Evolutionary conservation across 2,329 filamentous ascomycete genomes (phyloP).

Genomic region (Fusarium hostae): DNA sequence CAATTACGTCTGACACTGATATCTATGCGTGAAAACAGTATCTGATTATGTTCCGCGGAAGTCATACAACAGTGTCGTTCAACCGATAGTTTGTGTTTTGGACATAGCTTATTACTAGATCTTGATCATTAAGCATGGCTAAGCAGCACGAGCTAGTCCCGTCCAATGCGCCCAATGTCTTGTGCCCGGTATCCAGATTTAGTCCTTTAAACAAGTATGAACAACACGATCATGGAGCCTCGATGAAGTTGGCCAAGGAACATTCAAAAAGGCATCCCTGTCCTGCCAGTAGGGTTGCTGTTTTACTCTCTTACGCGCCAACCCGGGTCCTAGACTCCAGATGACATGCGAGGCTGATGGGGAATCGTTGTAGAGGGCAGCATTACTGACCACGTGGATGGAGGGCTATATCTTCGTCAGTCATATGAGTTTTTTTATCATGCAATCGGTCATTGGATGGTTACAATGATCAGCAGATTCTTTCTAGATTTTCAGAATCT

Average conservation of each 20-base stretch:
- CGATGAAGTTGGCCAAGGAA: not conserved
- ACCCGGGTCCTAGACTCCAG: not conserved
- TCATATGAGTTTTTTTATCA: not conserved
- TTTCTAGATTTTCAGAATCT: constrained; percentile 19
- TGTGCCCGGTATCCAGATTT: not conserved
- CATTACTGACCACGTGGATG: not conserved
- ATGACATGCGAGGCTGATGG: not conserved
- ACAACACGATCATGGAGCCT: not conserved
- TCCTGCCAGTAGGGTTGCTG: not conserved
- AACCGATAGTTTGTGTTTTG: not conserved
- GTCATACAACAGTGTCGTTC: not conserved
- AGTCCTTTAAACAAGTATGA: not conserved
- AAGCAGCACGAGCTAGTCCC: constrained; percentile 2
- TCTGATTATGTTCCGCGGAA: not conserved
- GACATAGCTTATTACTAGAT: not conserved
- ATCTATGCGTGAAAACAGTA: not conserved
- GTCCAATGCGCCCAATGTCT: not conserved
- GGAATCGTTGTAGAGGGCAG: not conserved
- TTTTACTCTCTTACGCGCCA: not conserved
- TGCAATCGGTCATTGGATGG: not conserved
- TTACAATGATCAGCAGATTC: constrained; percentile 19
- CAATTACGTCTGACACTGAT: not conserved
- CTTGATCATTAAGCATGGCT: not conserved
- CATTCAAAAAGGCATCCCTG: not conserved
- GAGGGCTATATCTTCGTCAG: not conserved